Base-by-base conservation (phyloP, 208 protist species). In the Leishmania mexicana region DNA sequence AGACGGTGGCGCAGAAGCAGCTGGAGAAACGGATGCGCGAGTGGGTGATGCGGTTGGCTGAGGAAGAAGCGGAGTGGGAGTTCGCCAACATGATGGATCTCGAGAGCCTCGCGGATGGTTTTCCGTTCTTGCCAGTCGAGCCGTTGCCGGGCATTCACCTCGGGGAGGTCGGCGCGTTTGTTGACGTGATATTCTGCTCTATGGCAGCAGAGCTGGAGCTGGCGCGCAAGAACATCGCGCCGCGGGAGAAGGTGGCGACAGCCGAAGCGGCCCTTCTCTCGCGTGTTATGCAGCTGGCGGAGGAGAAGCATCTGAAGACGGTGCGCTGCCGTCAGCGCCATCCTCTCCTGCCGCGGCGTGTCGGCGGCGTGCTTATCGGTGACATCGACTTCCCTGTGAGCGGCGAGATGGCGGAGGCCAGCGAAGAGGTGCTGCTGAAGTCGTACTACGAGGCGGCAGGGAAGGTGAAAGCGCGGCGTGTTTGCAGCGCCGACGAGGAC, bases 1-100 rank as follows among this genome's bases (percentile, higher is more conserved):
- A 84, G 65, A 71, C 75, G 53, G 64, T 47, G 42, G 28, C 67
- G 64, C 81, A 76, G 75, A 79, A 79, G 81, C 78, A 79, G 76
- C 64, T 93, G 68, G 85, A 94, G 82, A 90, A 88, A 79, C 78
- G 79, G 67, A 91, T 94, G 79, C 70, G 67, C 24, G 87, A 92
- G 35, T 76, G 87, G 47, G 88, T 88, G 45, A 75, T 77, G 45
- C 83, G 81, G 21, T 60, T 86, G 1, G 87, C 85, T 1, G 85
- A 91, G 72, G 89, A 92, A 17, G 90, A 89, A 58, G 74, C 80
- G 4, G 76, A 65, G 71, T 83, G 76, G 58, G 85, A 83, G 51
- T 81, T 68, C n/a, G 76, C 81, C 11, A 77, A 74, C 42, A 83
- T 87, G 71, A 87, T 79, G 67, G 83, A 86, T 15, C 51, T 81